These are phyloP conservation scores for Scheffersomyces stipitis DNA, from an alignment of 805 yeast species.

Conservation along the genomic window DNA sequence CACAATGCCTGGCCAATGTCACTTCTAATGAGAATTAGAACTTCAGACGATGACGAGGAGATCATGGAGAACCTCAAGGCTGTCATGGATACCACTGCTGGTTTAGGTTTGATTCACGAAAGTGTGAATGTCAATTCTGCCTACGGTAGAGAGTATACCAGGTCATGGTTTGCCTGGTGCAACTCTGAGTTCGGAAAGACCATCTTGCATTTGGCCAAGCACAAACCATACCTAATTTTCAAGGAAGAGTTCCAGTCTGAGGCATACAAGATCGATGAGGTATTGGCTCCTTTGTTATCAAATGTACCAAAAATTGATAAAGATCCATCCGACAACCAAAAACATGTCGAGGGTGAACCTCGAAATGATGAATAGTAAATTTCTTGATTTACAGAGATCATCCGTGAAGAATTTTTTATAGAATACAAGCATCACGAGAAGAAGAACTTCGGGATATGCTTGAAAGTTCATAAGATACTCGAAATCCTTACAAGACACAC, in stretches of 20 bases:
- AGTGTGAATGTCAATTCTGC: conserved; percentile 63
- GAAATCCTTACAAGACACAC: too few species aligned
- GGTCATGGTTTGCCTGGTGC: conserved; percentile 96
- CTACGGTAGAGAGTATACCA: conserved; percentile 52
- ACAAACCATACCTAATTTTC: conserved; percentile 73
- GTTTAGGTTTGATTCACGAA: conserved; percentile 84
- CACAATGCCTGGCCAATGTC: conserved; percentile 91
- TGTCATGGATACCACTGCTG: conserved; percentile 63
- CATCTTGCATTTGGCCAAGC: conserved; percentile 68
- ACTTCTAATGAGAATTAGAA: conserved; percentile 69
- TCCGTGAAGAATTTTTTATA: too few species aligned
- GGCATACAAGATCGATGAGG: conserved; percentile 31
- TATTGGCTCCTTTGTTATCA: conserved; percentile 5
- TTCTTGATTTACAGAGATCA: too few species aligned
- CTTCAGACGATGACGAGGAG: conserved; percentile 70
- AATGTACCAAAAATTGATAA: too few species aligned
- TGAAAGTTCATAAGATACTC: too few species aligned
- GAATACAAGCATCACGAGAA: too few species aligned
- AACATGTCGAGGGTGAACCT: too few species aligned
- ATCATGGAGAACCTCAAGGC: conserved; percentile 49
- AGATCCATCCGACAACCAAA: too few species aligned
- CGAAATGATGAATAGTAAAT: too few species aligned
- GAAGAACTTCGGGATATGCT: too few species aligned
- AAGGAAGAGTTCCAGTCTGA: conserved; percentile 34
- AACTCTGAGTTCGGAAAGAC: conserved; percentile 89